These are phyloP conservation scores for Colletotrichum chlorophyti DNA, from an alignment of 2,329 filamentous ascomycete species.

Conservation along the genomic window DNA sequence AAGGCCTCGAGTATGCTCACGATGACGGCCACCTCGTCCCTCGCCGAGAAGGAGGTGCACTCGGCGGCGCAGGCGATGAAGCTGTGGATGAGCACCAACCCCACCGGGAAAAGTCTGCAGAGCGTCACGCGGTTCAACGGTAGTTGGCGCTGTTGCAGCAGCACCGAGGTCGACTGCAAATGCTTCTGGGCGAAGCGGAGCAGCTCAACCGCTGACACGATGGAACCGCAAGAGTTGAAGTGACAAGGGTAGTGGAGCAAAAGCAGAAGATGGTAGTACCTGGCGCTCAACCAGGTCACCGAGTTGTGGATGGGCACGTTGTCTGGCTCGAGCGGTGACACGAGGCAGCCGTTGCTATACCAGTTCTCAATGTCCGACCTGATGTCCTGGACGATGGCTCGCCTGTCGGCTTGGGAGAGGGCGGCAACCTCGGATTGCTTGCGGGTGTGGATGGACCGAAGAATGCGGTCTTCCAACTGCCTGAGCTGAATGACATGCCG, in stretches of 20 bases:
- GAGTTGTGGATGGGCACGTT: slow-evolving; percentile 53
- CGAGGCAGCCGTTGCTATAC: slow-evolving; percentile 53
- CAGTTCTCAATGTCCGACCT: slow-evolving; percentile 53
- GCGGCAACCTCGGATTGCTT: slow-evolving; percentile 37
- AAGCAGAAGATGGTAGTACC: slow-evolving; percentile 52
- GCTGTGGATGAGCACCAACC: slow-evolving; percentile 44
- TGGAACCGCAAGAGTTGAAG: slow-evolving; percentile 43
- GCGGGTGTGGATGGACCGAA: slow-evolving; percentile 43
- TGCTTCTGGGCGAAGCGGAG: slow-evolving; percentile 48
- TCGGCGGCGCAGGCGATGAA: slow-evolving; percentile 40
- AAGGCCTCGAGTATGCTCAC: slow-evolving; percentile 46
- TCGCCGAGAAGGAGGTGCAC: slow-evolving; percentile 35
- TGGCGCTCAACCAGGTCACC: slow-evolving; percentile 49
- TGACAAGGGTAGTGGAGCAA: slow-evolving; percentile 50
- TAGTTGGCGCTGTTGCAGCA: slow-evolving; percentile 50
- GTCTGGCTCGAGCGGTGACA: slow-evolving; percentile 49
- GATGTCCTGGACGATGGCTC: slow-evolving; percentile 40
- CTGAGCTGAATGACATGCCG: slow-evolving; percentile 52
- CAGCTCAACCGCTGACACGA: slow-evolving; percentile 41
- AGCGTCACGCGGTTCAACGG: slow-evolving; percentile 51
- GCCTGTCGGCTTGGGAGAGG: slow-evolving; percentile 39
- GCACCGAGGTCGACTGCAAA: slow-evolving; percentile 47
- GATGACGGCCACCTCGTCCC: slow-evolving; percentile 43
- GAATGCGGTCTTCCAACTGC: slow-evolving; percentile 49
- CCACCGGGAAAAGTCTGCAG: slow-evolving; percentile 46